These are phyloP conservation scores for Lonicera japonica DNA, from an alignment of 129 eudicot genomes.

Conservation along the genomic window DNA sequence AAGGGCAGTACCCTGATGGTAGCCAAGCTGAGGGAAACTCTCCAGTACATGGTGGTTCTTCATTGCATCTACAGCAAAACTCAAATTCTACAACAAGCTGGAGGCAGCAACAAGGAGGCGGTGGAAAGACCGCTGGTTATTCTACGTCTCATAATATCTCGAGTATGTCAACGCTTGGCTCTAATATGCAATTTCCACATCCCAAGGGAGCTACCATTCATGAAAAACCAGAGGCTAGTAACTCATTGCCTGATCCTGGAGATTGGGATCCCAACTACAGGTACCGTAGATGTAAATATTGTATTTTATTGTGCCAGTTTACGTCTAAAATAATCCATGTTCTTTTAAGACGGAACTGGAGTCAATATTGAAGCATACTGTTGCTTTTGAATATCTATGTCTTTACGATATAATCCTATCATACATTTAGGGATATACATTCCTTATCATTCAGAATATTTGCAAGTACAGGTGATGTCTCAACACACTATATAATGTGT, in stretches of 20 bases:
- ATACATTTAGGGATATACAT: too few species aligned
- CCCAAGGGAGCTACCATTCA: slow-evolving; percentile 28
- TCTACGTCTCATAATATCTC: slow-evolving; percentile 20
- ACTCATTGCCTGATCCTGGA: slow-evolving; percentile 83
- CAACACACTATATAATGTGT: too few species aligned
- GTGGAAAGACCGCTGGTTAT: slow-evolving; percentile 29
- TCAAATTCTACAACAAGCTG: slow-evolving; percentile 31
- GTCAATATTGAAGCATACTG: too few species aligned
- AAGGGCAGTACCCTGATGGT: slow-evolving; percentile 50
- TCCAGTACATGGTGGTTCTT: slow-evolving; percentile 30
- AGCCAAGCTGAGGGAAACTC: slow-evolving; percentile 45
- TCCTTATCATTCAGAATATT: too few species aligned
- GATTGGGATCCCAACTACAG: slow-evolving; percentile 99
- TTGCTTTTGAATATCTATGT: too few species aligned
- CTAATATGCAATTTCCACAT: slow-evolving; percentile 35
- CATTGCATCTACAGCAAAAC: slow-evolving; percentile 41
- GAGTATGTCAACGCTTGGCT: slow-evolving; percentile 29
- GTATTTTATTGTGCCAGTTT: not conserved
- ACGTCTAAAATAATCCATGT: not conserved
- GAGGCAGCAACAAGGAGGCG: slow-evolving; percentile 60
- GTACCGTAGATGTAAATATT: slow-evolving; percentile 27
- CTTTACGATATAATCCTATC: too few species aligned
- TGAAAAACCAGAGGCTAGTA: slow-evolving; percentile 49
- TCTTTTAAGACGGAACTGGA: too few species aligned
- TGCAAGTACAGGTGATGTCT: too few species aligned